These are phyloP conservation scores for Alternaria viburni DNA, from an alignment of 2,329 filamentous ascomycete genomes.

Conservation along the genomic window DNA sequence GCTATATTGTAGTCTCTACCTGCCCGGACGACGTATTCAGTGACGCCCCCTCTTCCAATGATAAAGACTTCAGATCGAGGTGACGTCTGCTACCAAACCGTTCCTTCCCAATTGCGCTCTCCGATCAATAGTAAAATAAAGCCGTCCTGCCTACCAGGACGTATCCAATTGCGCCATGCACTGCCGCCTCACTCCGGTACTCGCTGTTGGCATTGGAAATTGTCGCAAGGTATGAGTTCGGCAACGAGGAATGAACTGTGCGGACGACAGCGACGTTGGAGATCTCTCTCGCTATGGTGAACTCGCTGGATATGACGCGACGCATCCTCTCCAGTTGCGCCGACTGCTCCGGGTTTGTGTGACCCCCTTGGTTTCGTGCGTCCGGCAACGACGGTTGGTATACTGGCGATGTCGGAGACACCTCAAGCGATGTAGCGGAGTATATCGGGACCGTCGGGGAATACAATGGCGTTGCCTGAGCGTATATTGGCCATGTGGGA, in stretches of 20 bases:
- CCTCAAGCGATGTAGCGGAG: not conserved
- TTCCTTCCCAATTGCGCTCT: not conserved
- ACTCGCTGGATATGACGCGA: accelerated
- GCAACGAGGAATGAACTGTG: not conserved
- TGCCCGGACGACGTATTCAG: not conserved
- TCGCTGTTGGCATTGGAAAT: not conserved
- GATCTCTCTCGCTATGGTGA: not conserved
- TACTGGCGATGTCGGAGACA: not conserved
- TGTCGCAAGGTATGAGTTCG: not conserved
- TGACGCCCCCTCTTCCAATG: not conserved
- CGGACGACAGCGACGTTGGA: not conserved
- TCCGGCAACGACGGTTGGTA: accelerated
- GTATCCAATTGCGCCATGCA: not conserved
- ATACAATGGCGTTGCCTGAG: not conserved
- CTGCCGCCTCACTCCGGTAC: not conserved
- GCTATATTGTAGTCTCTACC: not conserved
- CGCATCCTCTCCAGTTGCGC: not conserved
- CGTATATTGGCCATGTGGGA: not conserved
- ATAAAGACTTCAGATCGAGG: not conserved
- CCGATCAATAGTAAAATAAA: not conserved
- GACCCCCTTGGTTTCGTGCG: too few species aligned
- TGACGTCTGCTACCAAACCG: not conserved
- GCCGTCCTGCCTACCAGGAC: not conserved
- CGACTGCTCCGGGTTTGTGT: not conserved
- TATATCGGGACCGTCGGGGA: not conserved